Conservation (phyloP, 495 filamentous ascomycete genomes). For the Aspergillus asperescens region DNA sequence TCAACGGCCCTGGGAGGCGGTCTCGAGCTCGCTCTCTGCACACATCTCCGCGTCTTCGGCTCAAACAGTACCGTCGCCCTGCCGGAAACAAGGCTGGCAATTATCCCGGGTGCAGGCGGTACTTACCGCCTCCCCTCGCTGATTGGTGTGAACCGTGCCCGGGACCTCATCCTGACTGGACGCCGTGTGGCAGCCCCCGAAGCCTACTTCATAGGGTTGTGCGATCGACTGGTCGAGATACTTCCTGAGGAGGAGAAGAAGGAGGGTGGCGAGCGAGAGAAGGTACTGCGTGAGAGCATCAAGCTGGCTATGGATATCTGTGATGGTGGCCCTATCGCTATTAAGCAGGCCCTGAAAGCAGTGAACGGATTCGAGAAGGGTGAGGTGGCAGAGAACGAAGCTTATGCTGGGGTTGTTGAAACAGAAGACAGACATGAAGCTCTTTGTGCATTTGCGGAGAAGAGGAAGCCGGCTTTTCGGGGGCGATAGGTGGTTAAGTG, state of each 20-base stretch:
- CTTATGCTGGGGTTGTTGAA: constrained; percentile 71
- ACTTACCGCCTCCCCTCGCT: constrained; percentile 76
- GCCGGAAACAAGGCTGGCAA: constrained; percentile 85
- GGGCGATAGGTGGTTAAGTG: constrained; percentile 39
- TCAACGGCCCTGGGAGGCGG: constrained; percentile 85
- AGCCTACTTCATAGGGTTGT: constrained; percentile 78
- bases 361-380: constrained; percentile 54
- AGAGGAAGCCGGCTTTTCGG: constrained; percentile 79
- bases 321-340: constrained; percentile 76
- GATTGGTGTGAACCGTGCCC: constrained; percentile 67
- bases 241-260: constrained; percentile 50
- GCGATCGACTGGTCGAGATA: constrained; percentile 75
- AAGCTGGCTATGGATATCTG: constrained; percentile 76
- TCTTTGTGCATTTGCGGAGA: constrained; percentile 80
- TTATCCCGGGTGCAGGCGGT: constrained; percentile 91
- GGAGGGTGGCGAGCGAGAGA: constrained; percentile 52
- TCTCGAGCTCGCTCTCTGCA: constrained; percentile 82
- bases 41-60: constrained; percentile 76
- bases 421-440: constrained; percentile 87
- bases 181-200: constrained; percentile 71
- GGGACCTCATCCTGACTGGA: constrained; percentile 83
- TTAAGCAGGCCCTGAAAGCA: constrained; percentile 66
- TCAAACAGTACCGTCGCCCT: constrained; percentile 70
- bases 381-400: constrained; percentile 67
- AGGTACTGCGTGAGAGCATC: constrained; percentile 67